A percentile compares a stretch with the other conserved stretches of the same genome.
These are phyloP conservation scores for Aspergillus conjunctus DNA, from an alignment of 495 filamentous ascomycete genomes.

Conservation along the genomic window DNA sequence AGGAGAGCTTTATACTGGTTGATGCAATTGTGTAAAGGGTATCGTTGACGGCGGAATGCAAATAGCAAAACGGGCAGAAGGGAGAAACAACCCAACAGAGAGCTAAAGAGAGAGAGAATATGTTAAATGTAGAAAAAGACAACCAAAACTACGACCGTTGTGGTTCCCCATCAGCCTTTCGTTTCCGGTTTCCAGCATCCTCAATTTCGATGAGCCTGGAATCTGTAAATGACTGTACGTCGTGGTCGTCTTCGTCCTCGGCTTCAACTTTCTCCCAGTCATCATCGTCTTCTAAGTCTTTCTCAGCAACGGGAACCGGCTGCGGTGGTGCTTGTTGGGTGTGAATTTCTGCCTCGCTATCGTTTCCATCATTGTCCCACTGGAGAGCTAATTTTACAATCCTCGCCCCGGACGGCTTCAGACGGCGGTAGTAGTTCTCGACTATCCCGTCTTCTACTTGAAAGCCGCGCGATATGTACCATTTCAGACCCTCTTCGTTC, in stretches of 20 bases:
- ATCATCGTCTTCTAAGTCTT: slow-evolving; percentile 35
- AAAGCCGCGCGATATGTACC: slow-evolving; percentile 88
- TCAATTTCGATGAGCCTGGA: slow-evolving; percentile 36
- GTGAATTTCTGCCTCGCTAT: not conserved
- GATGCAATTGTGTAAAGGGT: slow-evolving; percentile 16
- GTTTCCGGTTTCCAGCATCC: slow-evolving; percentile 35
- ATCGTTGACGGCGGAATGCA: slow-evolving; percentile 12
- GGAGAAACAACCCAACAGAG: slow-evolving; percentile 12
- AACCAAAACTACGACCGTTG: slow-evolving; percentile 21
- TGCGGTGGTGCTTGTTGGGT: not conserved
- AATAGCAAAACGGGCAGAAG: not conserved
- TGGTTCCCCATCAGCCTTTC: slow-evolving; percentile 43
- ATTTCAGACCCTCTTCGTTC: slow-evolving; percentile 81
- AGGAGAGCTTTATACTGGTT: not conserved
- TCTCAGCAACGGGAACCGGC: not conserved
- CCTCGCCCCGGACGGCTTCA: slow-evolving; percentile 79
- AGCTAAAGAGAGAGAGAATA: slow-evolving; percentile 23
- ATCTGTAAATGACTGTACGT: slow-evolving; percentile 36
- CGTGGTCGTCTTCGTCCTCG: slow-evolving; percentile 43
- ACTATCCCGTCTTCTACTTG: slow-evolving; percentile 56
- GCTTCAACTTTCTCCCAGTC: slow-evolving; percentile 52
- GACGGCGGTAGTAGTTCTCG: slow-evolving; percentile 79
- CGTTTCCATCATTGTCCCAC: slow-evolving; percentile 27
- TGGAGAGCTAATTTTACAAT: slow-evolving; percentile 61
- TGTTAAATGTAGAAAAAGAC: slow-evolving; percentile 7